Base-by-base conservation (phyloP, 352 stramenopile genomes). In the Thalassiosira sp. region DNA sequence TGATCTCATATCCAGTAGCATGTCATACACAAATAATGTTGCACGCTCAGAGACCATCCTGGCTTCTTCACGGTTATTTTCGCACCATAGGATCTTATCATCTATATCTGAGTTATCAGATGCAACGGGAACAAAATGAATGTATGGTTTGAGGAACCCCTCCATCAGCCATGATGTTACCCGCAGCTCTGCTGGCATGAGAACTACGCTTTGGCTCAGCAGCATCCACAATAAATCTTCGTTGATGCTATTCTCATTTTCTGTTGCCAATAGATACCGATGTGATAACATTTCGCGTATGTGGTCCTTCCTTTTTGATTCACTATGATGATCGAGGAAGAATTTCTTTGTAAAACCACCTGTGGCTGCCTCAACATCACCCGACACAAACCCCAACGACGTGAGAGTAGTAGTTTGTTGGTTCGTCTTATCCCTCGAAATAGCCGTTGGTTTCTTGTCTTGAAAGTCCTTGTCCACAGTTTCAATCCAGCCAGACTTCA, bases 1-100 rank as follows among this genome's bases (percentile, higher is more conserved):
- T 2, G 87, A 77, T 70, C 86, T 76, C 16, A 51, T 60, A 64
- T 93, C 70, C 69, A 89, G 89, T 5, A 90, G 40, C 15, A 91
- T 45, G 70, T 93, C 85, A 63, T 91, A 67, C 56, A 91, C 87
- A 76, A 84, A 93, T n/a, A 87, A 35, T 8, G 85, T 86, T 25
- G 54, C 78, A 58, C 77, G 72, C 57, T 89, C 73, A 22, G 85
- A 74, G 42, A 91, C 89, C 25, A 22, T 24, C 49, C 59, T 68
- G 31, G 81, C 81, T 25, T 82, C 53, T 10, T 83, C 58, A 37
- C 89, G 60, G 66, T 91, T 71, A 25, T 88, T 64, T 16, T 88
- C 54, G 2, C 85, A 70, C 86, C 83, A 91, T 56, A 82, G 48
- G 58, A 91, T 78, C 28, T 79, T 81, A 66, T 90, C 75, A 61